Base-by-base conservation (phyloP, 257 asterid genomes). In the Primulina huaijiensis region DNA sequence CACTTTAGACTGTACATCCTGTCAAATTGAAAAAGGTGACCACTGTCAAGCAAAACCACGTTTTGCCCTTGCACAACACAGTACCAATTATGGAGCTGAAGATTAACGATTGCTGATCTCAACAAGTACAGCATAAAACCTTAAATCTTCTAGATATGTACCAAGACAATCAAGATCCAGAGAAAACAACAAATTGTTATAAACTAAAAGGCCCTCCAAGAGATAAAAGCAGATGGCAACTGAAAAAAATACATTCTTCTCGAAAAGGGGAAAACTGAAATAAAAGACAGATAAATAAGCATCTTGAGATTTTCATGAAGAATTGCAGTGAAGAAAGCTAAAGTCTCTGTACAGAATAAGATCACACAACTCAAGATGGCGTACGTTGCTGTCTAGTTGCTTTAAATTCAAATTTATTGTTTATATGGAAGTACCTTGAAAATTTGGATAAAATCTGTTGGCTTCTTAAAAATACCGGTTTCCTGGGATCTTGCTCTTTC, bases 1-100 rank as follows among this genome's bases (percentile, higher is more conserved):
- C 82, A 94, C 97, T 82, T 61, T 91, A 50, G 97, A 86, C 76
- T 94, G 99, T 56, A 94, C 92, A 27, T 91, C 99, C 99, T 94
- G 88, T 73, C 81, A 82, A 58, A 16, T 61, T 67, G 38, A 68
- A 25, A 65, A 68, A 53, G 64, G 58, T 5, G 17, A 10, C 30
- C 73, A 60, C 33, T n/a, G 69, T 77, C 72, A 76, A 23, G 72
- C 57, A 70, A 34, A 70, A 69, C 38, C 69, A 40, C 27, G 40
- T 30, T 55, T 1, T 21, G n/a, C 59, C 74, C 55, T 59, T 64
- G 65, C 38, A 62, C 38, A 58, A 76, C 21, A 59, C 40, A 69
- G 52, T 23, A 37, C 21, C 6, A 17, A 12, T 17, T 38, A 62
- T 55, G 23, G 19, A 14, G 31, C 25, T 10, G 63, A 7, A 30